Evolutionary conservation across 192 early-diverging fungal genomes (phyloP).

Genomic region (Kappamyces sp.): DNA sequence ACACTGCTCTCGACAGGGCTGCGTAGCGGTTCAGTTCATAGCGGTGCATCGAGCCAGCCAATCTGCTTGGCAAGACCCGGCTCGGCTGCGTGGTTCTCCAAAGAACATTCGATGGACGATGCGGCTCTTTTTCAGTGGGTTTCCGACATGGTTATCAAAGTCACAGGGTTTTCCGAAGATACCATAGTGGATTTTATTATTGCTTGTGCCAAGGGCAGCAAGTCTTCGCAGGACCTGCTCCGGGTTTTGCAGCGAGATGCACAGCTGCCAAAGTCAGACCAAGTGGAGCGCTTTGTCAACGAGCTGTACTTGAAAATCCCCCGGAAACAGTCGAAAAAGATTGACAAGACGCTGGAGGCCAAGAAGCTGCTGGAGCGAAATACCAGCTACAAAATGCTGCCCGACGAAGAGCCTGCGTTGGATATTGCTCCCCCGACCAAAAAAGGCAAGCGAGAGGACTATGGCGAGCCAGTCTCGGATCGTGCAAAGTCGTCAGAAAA

Average conservation of each 20-base stretch:
- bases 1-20: too few species aligned
- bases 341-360: slow-evolving; percentile 26
- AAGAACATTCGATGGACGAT: too few species aligned
- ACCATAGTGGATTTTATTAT: slow-evolving; percentile 66
- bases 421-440: slow-evolving; percentile 7
- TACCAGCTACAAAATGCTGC: slow-evolving; percentile 4
- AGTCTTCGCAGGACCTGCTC: slow-evolving; percentile 46
- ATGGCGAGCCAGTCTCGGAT: background rate
- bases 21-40: too few species aligned
- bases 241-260: slow-evolving; percentile 42
- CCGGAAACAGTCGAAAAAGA: slow-evolving; percentile 24
- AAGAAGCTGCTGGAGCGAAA: slow-evolving; percentile 28
- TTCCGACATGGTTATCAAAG: slow-evolving; percentile 58
- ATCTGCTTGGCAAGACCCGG: too few species aligned
- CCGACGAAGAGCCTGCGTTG: slow-evolving; percentile 25
- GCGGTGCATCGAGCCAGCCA: too few species aligned
- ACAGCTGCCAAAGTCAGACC: slow-evolving; percentile 54
- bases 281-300: slow-evolving; percentile 52
- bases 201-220: slow-evolving; percentile 56
- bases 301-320: slow-evolving; percentile 60
- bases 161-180: slow-evolving; percentile 61
- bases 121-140: slow-evolving; percentile 34
- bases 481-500: slow-evolving; percentile 5
- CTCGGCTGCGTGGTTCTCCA: too few species aligned
- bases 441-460: slow-evolving; percentile 10